Evolutionary conservation across 2,329 filamentous ascomycete species (phyloP).

Genomic region (Ophiostoma novo-ulmi): DNA sequence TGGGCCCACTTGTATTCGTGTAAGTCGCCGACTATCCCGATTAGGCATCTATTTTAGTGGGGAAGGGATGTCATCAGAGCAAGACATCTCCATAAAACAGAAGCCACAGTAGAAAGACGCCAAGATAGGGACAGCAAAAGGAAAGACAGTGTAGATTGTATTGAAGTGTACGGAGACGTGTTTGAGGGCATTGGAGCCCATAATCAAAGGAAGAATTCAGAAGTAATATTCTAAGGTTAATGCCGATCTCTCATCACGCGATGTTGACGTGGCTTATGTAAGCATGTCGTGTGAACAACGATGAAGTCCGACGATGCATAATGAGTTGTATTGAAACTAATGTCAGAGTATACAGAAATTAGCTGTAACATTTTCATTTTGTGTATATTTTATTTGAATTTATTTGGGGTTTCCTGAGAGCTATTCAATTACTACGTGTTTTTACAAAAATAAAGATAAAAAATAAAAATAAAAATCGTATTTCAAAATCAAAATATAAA

Average conservation of each 20-base stretch:
- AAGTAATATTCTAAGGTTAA: neutral
- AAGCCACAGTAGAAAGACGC: neutral
- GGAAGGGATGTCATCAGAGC: constrained; percentile 4
- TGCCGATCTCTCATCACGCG: neutral
- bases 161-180: neutral
- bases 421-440: no score
- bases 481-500: no score
- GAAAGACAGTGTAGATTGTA: neutral
- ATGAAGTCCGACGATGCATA: neutral
- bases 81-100: neutral
- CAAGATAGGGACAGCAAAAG: constrained; percentile 1
- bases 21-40: neutral
- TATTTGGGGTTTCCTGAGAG: no score
- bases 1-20: neutral
- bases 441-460: no score
- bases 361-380: no score
- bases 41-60: neutral
- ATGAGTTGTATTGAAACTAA: neutral
- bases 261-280: neutral
- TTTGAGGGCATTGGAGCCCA: neutral
- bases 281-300: neutral
- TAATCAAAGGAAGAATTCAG: neutral
- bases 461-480: no score
- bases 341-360: no score
- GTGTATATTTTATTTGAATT: no score